Evolutionary conservation across 179 eudicot genomes (phyloP).

Genomic region (Silene noctiflora): DNA sequence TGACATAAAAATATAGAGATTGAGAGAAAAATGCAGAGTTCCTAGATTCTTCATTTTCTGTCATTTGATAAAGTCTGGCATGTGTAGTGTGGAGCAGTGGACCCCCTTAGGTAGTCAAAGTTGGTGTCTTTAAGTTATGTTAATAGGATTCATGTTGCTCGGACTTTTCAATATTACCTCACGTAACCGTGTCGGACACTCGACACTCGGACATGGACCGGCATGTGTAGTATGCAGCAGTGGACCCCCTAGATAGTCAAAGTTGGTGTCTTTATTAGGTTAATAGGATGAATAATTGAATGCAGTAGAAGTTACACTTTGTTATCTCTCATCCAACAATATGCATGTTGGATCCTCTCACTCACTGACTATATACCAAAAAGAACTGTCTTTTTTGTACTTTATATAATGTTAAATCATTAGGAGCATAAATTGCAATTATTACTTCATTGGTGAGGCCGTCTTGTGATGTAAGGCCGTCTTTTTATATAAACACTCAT

Average conservation of each 20-base stretch:
- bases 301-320: neutral
- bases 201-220: no score
- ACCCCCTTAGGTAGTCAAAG: slow-evolving; percentile 12
- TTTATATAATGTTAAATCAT: slow-evolving; percentile 1
- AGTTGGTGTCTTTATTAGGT: slow-evolving; percentile 18
- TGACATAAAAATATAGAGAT: slow-evolving; percentile 17
- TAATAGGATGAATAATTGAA: neutral
- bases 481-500: no score
- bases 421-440: neutral
- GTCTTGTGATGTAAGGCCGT: no score
- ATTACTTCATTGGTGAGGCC: slow-evolving; percentile 1
- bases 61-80: slow-evolving; percentile 12
- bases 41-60: slow-evolving; percentile 16
- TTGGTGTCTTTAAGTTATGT: neutral
- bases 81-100: slow-evolving; percentile 28
- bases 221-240: slow-evolving; percentile 27
- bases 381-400: neutral
- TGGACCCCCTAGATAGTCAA: slow-evolving; percentile 20
- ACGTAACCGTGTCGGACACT: no score
- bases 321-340: neutral
- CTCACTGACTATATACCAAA: neutral
- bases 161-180: no score
- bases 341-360: slow-evolving; percentile 19
- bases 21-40: slow-evolving; percentile 16
- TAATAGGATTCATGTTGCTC: no score